These are phyloP conservation scores for Cytospora paraplurivora DNA, from an alignment of 2,329 filamentous ascomycete genomes.

Conservation along the genomic window DNA sequence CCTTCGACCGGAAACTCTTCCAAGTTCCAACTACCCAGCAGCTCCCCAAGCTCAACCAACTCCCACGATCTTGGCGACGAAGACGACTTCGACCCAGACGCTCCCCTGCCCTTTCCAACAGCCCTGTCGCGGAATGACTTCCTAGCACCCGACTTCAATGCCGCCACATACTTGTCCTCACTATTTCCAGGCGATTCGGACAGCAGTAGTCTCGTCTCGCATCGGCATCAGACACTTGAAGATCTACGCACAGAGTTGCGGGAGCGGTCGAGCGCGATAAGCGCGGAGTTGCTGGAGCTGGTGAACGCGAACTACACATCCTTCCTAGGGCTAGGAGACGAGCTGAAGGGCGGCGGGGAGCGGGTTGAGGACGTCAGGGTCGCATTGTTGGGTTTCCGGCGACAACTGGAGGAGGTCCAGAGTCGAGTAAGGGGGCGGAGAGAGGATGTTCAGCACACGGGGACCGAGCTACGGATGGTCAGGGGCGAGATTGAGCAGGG, in stretches of 20 bases:
- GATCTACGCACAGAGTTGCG: slow-evolving; percentile 87
- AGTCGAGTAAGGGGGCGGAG: slow-evolving; percentile 64
- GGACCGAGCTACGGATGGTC: slow-evolving; percentile 68
- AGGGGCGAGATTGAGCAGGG: slow-evolving; percentile 63
- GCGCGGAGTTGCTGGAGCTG: slow-evolving; percentile 85
- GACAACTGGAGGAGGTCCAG: slow-evolving; percentile 77
- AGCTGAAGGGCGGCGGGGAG: slow-evolving; percentile 85
- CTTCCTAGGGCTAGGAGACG: slow-evolving; percentile 80
- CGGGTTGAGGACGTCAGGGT: slow-evolving; percentile 88
- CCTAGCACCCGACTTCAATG: slow-evolving; percentile 73
- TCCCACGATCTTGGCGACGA: slow-evolving; percentile 44
- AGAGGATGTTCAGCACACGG: slow-evolving; percentile 61
- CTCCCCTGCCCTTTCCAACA: slow-evolving; percentile 82
- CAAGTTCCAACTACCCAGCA: slow-evolving; percentile 31
- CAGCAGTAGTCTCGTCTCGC: slow-evolving; percentile 58
- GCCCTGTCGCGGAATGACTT: slow-evolving; percentile 85
- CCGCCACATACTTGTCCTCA: slow-evolving; percentile 72
- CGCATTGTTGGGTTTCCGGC: slow-evolving; percentile 79
- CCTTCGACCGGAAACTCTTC: slow-evolving; percentile 12
- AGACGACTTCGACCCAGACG: slow-evolving; percentile 48
- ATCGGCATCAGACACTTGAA: slow-evolving; percentile 94
- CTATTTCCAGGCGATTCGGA: slow-evolving; percentile 37
- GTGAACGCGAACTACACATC: slow-evolving; percentile 95
- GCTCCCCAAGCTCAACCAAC: slow-evolving; percentile 37
- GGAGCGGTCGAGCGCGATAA: slow-evolving; percentile 75